Conservation (phyloP, 164 flowering plant species). For the Litsea cubeba region DNA sequence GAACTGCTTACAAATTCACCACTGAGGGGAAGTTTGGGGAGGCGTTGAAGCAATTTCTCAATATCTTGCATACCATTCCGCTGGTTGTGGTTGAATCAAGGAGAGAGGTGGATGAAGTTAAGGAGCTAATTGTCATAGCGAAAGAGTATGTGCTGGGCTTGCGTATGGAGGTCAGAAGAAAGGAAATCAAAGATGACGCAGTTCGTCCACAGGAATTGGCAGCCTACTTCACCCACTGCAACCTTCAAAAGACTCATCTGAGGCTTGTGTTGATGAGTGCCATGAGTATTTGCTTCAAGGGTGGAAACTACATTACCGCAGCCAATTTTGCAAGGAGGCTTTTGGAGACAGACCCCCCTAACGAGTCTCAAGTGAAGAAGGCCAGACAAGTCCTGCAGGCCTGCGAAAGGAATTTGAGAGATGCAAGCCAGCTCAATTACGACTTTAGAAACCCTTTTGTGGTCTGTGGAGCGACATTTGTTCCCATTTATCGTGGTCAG, state of each 20-base stretch:
- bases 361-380: slow-evolving; percentile 52
- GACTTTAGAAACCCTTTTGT: slow-evolving; percentile 86
- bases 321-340: slow-evolving; percentile 64
- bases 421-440: slow-evolving; percentile 50
- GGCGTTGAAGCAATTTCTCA: slow-evolving; percentile 52
- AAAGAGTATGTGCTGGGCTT: slow-evolving; percentile 53
- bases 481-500: slow-evolving; percentile 80
- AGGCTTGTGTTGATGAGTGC: slow-evolving; percentile 47
- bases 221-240: slow-evolving; percentile 74
- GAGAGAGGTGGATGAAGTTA: slow-evolving; percentile 72
- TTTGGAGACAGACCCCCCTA: slow-evolving; percentile 58
- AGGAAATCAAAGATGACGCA: slow-evolving; percentile 38
- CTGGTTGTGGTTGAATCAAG: slow-evolving; percentile 64
- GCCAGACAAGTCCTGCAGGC: slow-evolving; percentile 68
- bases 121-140: slow-evolving; percentile 60
- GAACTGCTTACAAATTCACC: slow-evolving; percentile 61
- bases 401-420: slow-evolving; percentile 37
- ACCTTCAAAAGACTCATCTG: slow-evolving; percentile 39
- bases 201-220: slow-evolving; percentile 69
- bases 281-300: slow-evolving; percentile 55
- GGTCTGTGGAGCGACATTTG: slow-evolving; percentile 71
- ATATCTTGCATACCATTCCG: slow-evolving; percentile 52
- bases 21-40: slow-evolving; percentile 56
- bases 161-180: slow-evolving; percentile 52
- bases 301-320: slow-evolving; percentile 55